Percentiles rank a stretch among this genome's conserved stretches.
Conservation (phyloP, 345 rosid species). For the Dipteronia sinensis region DNA sequence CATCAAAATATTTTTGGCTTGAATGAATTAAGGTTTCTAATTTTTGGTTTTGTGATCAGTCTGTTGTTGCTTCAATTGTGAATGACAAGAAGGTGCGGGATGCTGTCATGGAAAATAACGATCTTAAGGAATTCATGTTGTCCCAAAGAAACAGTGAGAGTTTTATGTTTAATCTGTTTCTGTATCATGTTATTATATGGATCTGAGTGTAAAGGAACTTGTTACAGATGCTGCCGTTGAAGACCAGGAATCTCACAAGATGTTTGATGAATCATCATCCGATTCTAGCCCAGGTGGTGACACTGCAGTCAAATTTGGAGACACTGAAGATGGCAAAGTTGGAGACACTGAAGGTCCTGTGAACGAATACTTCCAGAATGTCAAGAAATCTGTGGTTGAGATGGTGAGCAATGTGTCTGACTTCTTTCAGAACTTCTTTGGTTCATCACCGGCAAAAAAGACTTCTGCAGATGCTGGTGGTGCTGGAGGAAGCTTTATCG, state of each 20-base stretch:
- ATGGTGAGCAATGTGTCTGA: slow-evolving; percentile 54
- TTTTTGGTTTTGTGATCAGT: slow-evolving; percentile 32
- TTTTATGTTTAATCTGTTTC: neutral
- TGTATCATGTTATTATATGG: neutral
- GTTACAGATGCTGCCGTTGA: slow-evolving; percentile 29
- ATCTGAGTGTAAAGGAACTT: slow-evolving; percentile 11
- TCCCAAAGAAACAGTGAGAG: slow-evolving; percentile 47
- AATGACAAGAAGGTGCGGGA: slow-evolving; percentile 73
- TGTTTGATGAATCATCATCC: slow-evolving; percentile 11
- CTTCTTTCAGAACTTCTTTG: slow-evolving; percentile 52
- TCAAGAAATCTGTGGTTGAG: slow-evolving; percentile 50
- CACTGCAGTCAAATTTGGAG: slow-evolving; percentile 21
- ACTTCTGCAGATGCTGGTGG: slow-evolving; percentile 21
- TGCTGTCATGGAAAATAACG: slow-evolving; percentile 57
- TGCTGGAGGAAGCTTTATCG: slow-evolving; percentile 31
- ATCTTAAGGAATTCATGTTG: slow-evolving; percentile 46
- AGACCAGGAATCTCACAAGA: slow-evolving; percentile 18
- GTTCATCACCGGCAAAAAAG: slow-evolving; percentile 33
- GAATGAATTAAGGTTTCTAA: neutral
- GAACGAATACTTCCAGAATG: slow-evolving; percentile 36
- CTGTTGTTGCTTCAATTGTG: slow-evolving; percentile 77
- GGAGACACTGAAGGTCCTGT: slow-evolving; percentile 17
- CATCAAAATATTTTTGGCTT: neutral
- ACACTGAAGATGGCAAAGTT: slow-evolving; percentile 14
- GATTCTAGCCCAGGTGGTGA: slow-evolving; percentile 17